These are phyloP conservation scores for Trametes hirsuta DNA, from an alignment of 1,284 basidiomycete genomes.

Conservation along the genomic window DNA sequence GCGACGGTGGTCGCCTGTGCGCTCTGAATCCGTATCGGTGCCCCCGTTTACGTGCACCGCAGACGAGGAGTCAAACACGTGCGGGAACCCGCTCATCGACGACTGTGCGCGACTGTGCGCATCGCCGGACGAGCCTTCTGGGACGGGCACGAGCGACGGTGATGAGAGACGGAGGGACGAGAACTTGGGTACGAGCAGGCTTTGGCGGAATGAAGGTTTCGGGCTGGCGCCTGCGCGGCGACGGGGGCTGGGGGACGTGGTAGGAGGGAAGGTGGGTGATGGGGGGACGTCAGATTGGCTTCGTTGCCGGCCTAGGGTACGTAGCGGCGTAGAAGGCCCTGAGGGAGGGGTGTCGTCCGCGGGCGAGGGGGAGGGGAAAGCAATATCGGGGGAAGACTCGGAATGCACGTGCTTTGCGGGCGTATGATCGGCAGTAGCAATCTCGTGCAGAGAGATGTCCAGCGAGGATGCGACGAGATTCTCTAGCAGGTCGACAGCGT, in stretches of 20 bases:
- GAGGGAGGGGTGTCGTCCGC: neutral
- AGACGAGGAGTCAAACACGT: neutral
- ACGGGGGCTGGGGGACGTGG: neutral
- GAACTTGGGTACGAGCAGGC: constrained; percentile 5
- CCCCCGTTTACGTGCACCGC: neutral
- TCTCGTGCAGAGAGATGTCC: constrained; percentile 20
- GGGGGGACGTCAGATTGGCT: constrained; percentile 7
- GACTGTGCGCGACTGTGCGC: neutral
- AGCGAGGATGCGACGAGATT: constrained; percentile 24
- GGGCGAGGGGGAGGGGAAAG: neutral
- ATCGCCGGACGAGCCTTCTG: neutral
- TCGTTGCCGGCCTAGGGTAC: constrained; percentile 1
- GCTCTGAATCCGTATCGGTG: neutral
- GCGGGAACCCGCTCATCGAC: neutral
- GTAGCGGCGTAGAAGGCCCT: neutral
- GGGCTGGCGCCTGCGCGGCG: neutral
- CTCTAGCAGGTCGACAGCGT: constrained; percentile 31
- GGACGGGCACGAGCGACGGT: constrained; percentile 1
- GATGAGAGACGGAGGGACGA: constrained; percentile 4
- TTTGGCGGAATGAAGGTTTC: constrained; percentile 3
- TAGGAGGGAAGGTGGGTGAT: neutral
- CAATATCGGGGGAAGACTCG: neutral
- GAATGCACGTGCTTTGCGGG: neutral
- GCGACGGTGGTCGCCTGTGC: neutral
- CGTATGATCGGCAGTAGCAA: neutral